Evolutionary conservation across 2,329 filamentous ascomycete genomes (phyloP).

Genomic region (Byssothecium circinans): DNA sequence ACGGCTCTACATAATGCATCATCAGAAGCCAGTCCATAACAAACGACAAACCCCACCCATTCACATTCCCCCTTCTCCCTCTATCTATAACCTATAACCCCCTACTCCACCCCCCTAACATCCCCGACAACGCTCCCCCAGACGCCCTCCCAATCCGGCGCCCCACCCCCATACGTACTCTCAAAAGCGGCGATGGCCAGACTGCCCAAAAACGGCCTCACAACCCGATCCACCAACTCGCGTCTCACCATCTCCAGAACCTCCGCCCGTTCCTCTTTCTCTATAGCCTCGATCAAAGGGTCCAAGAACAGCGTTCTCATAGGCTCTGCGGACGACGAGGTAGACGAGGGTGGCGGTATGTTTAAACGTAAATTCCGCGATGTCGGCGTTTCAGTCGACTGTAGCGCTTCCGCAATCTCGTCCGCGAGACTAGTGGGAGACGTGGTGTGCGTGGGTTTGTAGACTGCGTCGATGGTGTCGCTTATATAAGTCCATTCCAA

Average conservation of each 20-base stretch:
- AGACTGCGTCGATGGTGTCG: constrained; percentile 94
- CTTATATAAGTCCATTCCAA: constrained; percentile 97
- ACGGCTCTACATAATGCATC: too few species aligned
- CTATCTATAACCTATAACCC: too few species aligned
- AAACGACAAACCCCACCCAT: too few species aligned
- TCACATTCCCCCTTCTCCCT: too few species aligned
- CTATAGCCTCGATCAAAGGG: constrained; percentile 36
- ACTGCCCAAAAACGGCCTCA: constrained; percentile 87
- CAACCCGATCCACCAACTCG: constrained; percentile 71
- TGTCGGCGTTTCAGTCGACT: constrained; percentile 27
- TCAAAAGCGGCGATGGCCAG: constrained; percentile 94
- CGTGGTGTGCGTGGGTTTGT: constrained; percentile 67
- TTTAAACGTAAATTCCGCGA: constrained; percentile 17
- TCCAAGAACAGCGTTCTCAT: constrained; percentile 49
- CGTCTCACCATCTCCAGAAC: constrained; percentile 58
- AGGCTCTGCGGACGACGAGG: constrained; percentile 12
- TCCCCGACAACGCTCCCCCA: constrained; percentile 39
- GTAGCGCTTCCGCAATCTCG: constrained; percentile 75
- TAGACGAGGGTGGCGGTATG: constrained; percentile 3
- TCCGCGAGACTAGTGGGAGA: constrained; percentile 78
- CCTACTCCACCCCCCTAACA: constrained; percentile 15
- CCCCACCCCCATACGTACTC: constrained; percentile 82
- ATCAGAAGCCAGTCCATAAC: too few species aligned
- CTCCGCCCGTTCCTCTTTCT: constrained; percentile 42
- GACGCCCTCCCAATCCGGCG: constrained; percentile 31